Base-by-base conservation (phyloP, 371 early-diverging fungal species). In the Gilbertella persicaria region DNA sequence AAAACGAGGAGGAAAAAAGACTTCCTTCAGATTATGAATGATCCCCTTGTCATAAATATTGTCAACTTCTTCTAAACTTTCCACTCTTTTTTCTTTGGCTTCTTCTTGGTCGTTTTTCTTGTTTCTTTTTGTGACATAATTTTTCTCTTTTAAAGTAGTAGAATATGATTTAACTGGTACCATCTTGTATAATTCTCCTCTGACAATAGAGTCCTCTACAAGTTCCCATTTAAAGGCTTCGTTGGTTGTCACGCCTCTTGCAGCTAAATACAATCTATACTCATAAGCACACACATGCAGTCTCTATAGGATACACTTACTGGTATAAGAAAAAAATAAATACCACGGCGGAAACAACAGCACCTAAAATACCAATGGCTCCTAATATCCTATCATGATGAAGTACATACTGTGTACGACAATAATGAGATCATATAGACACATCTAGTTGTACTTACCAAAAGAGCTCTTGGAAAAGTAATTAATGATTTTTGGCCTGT, bases 211-310 rank as follows among this genome's bases (percentile, higher is more conserved):
- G 39, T 87, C 88, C 20, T 81, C 82, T 12, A 90, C 58, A 28
- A 84, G 75, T 42, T 85, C 83, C 91, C 91, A 89, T 67, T 91
- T 91, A 58, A 84, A 75, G 8, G 83, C 79, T 59, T 91, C 92
- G 53, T 91, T 91, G 20, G 86, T 79, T 2, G 91, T 91, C 17
- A 83, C 79, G 4, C 91, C 91, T 21, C 72, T 71, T 14, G 76
- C 71, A 23, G 79, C 69, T 45, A 89, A 64, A 55, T 84, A 83
- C 4, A 90, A 39, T 52, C 77, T 73, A 55, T 30, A 14, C n/a
- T 25, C 42, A 48, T 5, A 29, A 3, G 3, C 5, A 6, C 40
- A 49, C n/a, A n/a, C n/a, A n/a, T n/a, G n/a, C n/a, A n/a, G n/a
- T n/a, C n/a, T n/a, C n/a, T n/a, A n/a, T n/a, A n/a, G 13, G 9